Conservation (phyloP, 1,139 yeast genomes). For the Pichia sp. region DNA sequence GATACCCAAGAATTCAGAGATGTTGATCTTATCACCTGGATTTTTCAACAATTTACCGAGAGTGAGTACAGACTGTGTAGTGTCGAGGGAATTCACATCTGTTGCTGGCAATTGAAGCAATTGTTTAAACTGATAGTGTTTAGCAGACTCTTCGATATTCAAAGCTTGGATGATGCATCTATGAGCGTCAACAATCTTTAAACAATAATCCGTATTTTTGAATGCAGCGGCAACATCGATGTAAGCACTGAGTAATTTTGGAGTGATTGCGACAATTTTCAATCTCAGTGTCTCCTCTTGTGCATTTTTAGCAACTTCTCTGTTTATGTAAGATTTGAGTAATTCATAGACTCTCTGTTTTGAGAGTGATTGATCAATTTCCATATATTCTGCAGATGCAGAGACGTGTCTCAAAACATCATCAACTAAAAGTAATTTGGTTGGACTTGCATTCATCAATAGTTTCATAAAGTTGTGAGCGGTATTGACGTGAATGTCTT, state of each 20-base stretch:
- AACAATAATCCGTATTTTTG: slow-evolving; percentile 61
- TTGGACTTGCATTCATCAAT: slow-evolving; percentile 69
- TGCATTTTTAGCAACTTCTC: slow-evolving; percentile 31
- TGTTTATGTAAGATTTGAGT: slow-evolving; percentile 50
- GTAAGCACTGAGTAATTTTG: slow-evolving; percentile 62
- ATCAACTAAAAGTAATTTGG: slow-evolving; percentile 55
- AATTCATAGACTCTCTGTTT: slow-evolving; percentile 43
- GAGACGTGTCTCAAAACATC: slow-evolving; percentile 56
- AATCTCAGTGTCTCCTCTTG: slow-evolving; percentile 36
- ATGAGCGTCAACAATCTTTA: slow-evolving; percentile 58
- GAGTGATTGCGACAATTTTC: slow-evolving; percentile 55
- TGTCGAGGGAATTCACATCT: slow-evolving; percentile 33
- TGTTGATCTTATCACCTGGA: slow-evolving; percentile 45
- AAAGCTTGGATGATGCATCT: slow-evolving; percentile 77
- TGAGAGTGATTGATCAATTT: slow-evolving; percentile 34
- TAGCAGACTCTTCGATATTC: slow-evolving; percentile 41
- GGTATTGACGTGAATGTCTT: slow-evolving; percentile 76
- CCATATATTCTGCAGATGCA: slow-evolving; percentile 54
- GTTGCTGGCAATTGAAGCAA: slow-evolving; percentile 74
- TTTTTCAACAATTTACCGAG: slow-evolving; percentile 62
- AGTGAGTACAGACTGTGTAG: slow-evolving; percentile 41
- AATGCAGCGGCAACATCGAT: slow-evolving; percentile 77
- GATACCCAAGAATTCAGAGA: slow-evolving; percentile 42
- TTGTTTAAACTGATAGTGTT: slow-evolving; percentile 45
- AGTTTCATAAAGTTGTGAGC: slow-evolving; percentile 65